A percentile compares a stretch with the other conserved stretches of the same genome.
phyloP scores from a whole-genome alignment of 352 stramenopile genomes.

The Peronosclerospora sorghi region DNA sequence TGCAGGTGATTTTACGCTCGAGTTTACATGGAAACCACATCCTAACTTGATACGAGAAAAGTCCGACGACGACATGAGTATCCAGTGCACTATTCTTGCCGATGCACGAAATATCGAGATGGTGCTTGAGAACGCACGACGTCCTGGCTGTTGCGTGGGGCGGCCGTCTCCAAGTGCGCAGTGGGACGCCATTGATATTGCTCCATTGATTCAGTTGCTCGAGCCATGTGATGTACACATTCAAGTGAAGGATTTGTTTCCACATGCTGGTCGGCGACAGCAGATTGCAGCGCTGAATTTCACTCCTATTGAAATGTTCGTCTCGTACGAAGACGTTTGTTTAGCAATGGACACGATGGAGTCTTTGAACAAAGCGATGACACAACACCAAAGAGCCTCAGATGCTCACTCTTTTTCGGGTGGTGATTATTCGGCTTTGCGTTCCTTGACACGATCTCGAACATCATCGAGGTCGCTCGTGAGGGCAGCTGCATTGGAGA shows the following conservation, averaged over 20 bases:
- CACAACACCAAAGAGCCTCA: constrained; percentile 11
- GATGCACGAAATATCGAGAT: constrained; percentile 58
- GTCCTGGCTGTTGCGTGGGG: constrained; percentile 46
- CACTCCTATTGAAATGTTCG: constrained; percentile 67
- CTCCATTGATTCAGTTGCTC: constrained; percentile 58
- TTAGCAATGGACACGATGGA: constrained; percentile 44
- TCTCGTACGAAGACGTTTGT: constrained; percentile 69
- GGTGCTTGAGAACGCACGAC: constrained; percentile 47
- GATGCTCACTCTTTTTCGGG: constrained; percentile 2
- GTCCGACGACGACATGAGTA: constrained; percentile 33
- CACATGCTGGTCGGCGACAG: constrained; percentile 49
- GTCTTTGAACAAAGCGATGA: constrained; percentile 20
- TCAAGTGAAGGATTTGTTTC: constrained; percentile 57
- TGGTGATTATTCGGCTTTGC: neutral
- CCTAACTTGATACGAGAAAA: constrained; percentile 9
- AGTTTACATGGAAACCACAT: constrained; percentile 40
- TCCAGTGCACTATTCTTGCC: constrained; percentile 54
- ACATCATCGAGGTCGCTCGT: constrained; percentile 14
- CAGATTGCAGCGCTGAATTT: constrained; percentile 65
- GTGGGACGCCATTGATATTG: constrained; percentile 21
- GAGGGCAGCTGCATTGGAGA: constrained; percentile 1
- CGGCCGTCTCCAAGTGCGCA: constrained; percentile 15
- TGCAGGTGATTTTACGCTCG: constrained; percentile 40
- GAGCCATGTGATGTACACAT: constrained; percentile 61
- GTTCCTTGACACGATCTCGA: constrained; percentile 6